Percentiles rank a stretch among this genome's conserved stretches.
These are phyloP conservation scores for Oleoguttula mirabilis DNA, from an alignment of 495 filamentous ascomycete species.

Conservation along the genomic window DNA sequence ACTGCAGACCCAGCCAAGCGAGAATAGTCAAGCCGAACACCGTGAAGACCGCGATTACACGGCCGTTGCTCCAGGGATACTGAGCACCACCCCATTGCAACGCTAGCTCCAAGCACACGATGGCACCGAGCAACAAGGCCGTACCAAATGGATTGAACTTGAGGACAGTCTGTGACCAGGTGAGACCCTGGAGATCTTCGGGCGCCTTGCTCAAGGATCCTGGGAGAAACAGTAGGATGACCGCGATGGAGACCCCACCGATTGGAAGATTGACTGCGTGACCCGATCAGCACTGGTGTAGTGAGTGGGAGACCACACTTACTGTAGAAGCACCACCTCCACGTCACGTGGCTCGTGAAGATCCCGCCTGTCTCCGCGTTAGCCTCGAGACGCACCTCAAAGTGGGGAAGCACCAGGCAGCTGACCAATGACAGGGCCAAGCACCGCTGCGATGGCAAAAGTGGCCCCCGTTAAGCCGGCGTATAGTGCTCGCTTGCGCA, in stretches of 20 bases:
- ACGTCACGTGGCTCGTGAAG: constrained; percentile 24
- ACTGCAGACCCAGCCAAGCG: too few relatives aligned
- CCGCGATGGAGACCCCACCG: constrained; percentile 35
- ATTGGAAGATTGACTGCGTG: constrained; percentile 56
- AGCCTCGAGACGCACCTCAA: too few relatives aligned
- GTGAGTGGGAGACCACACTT: too few relatives aligned
- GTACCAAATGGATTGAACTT: constrained; percentile 39
- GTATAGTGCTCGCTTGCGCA: constrained; percentile 8
- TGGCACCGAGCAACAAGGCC: constrained; percentile 33
- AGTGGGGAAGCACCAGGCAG: too few relatives aligned
- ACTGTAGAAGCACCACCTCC: constrained; percentile 47
- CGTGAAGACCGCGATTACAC: constrained; percentile 32
- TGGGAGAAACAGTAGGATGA: constrained; percentile 37
- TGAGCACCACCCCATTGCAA: constrained; percentile 36
- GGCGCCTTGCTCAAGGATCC: constrained; percentile 38
- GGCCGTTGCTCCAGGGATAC: constrained; percentile 40
- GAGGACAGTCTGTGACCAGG: constrained; percentile 16
- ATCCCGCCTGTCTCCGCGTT: too few relatives aligned
- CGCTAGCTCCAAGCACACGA: constrained; percentile 40
- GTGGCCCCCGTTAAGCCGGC: constrained; percentile 22
- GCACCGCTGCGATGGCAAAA: constrained; percentile 24
- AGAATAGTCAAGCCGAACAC: constrained; percentile 39
- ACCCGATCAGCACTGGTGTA: too few relatives aligned
- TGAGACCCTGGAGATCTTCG: too few relatives aligned
- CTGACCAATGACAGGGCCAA: constrained; percentile 26